phyloP scores from a whole-genome alignment of 495 filamentous ascomycete species.

The Sphaerosporella brunnea region DNA sequence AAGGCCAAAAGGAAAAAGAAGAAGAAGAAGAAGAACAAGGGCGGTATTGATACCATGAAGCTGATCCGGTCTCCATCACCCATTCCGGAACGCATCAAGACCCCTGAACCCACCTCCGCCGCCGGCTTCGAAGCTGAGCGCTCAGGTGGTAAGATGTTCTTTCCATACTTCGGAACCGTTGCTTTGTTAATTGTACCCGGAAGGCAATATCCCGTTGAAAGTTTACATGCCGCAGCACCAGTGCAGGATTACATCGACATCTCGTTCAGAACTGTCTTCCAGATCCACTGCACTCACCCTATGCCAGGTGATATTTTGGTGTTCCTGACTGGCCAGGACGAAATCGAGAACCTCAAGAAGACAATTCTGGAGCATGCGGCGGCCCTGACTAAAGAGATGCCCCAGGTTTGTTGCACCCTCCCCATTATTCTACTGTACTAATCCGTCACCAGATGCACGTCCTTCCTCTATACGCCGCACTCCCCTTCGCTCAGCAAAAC shows the following conservation, averaged over 20 bases:
- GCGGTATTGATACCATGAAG: background rate
- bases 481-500: conserved; percentile 64
- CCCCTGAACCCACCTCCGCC: background rate
- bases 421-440: conserved; percentile 30
- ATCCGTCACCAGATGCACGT: conserved; percentile 32
- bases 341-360: conserved; percentile 64
- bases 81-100: background rate
- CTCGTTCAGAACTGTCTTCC: conserved; percentile 65
- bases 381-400: conserved; percentile 51
- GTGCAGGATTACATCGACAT: conserved; percentile 71
- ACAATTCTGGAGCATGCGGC: conserved; percentile 62
- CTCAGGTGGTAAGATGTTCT: background rate
- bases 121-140: background rate
- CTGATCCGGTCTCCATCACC: background rate
- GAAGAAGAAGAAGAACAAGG: conserved; percentile 9
- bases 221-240: conserved; percentile 56
- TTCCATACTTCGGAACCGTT: conserved; percentile 8
- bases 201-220: conserved; percentile 70
- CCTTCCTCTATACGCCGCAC: conserved; percentile 55
- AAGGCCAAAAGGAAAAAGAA: conserved; percentile 5
- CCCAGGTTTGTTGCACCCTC: conserved; percentile 49
- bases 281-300: conserved; percentile 73
- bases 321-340: conserved; percentile 87
- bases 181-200: conserved; percentile 50
- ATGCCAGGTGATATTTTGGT: conserved; percentile 85